phyloP scores from a whole-genome alignment of 2,329 filamentous ascomycete genomes.

The Cladophialophora carrionii region DNA sequence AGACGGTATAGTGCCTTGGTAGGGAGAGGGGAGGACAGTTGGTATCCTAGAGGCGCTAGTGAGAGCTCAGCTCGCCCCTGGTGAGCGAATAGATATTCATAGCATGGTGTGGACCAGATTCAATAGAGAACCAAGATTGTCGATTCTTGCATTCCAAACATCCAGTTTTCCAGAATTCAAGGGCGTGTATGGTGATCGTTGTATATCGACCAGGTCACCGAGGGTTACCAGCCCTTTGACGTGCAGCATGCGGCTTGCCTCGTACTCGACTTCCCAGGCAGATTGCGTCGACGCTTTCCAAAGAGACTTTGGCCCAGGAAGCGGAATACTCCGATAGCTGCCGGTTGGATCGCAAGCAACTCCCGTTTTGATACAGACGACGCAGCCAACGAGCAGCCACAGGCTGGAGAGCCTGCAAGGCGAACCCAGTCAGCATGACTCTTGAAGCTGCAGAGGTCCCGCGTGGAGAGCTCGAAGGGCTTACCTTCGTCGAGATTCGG shows the following conservation, averaged over 20 bases:
- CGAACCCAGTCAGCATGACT: not conserved
- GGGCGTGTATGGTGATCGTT: conserved; percentile 1
- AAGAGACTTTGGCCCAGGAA: conserved; percentile 21
- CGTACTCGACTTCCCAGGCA: conserved; percentile 21
- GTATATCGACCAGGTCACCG: conserved; percentile 20
- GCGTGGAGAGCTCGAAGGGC: not conserved
- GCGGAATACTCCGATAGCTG: conserved; percentile 9
- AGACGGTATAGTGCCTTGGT: conserved; percentile 26
- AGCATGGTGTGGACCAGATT: conserved; percentile 21
- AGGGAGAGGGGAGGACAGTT: not conserved
- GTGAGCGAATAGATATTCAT: conserved; percentile 6
- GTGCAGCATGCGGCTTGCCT: conserved; percentile 13
- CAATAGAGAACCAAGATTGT: conserved; percentile 22
- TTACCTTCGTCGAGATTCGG: conserved; percentile 36
- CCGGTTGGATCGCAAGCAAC: conserved; percentile 3
- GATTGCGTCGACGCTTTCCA: conserved; percentile 24
- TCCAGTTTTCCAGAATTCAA: conserved; percentile 19
- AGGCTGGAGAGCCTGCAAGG: conserved; percentile 10
- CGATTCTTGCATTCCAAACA: conserved; percentile 26
- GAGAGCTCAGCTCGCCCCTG: not conserved
- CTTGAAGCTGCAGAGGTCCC: not conserved
- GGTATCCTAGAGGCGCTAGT: not conserved
- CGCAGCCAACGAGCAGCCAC: conserved; percentile 26
- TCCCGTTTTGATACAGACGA: conserved; percentile 20
- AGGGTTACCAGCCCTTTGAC: conserved; percentile 7